Evolutionary conservation across 768 basidiomycete genomes (phyloP).

Genomic region (Cystofilobasidium ferigula): DNA sequence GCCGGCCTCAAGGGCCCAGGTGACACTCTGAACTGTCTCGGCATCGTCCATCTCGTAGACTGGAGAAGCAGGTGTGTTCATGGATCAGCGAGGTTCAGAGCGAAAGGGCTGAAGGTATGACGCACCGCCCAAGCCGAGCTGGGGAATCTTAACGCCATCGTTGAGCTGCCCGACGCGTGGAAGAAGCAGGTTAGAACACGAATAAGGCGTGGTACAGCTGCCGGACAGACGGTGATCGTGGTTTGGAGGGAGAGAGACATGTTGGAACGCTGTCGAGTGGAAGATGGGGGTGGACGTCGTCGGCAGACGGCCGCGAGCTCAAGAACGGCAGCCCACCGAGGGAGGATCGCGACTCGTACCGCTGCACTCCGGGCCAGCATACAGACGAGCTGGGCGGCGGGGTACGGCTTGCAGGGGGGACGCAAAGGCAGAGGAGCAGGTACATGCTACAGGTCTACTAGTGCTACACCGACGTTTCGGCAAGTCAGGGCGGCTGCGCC

Average conservation of each 20-base stretch:
- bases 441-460: no score
- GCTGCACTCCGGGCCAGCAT: no score
- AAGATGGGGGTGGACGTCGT: no score
- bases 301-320: no score
- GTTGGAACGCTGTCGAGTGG: no score
- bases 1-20: conserved; percentile 56
- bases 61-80: not conserved
- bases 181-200: not conserved
- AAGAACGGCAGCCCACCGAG: no score
- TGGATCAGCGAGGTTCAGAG: not conserved
- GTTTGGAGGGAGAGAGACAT: not conserved
- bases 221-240: not conserved
- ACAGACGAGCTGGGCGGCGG: no score
- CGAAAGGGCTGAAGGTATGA: not conserved
- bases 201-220: not conserved
- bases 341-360: no score
- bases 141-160: conserved; percentile 50
- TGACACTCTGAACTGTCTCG: conserved; percentile 50
- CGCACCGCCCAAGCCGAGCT: conserved; percentile 49
- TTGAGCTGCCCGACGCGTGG: conserved; percentile 40
- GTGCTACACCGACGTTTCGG: no score
- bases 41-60: conserved; percentile 56
- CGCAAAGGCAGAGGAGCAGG: no score
- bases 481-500: no score
- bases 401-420: no score